Evolutionary conservation across 73 alveolate genomes (phyloP).

Genomic region (Effrenium voratum): DNA sequence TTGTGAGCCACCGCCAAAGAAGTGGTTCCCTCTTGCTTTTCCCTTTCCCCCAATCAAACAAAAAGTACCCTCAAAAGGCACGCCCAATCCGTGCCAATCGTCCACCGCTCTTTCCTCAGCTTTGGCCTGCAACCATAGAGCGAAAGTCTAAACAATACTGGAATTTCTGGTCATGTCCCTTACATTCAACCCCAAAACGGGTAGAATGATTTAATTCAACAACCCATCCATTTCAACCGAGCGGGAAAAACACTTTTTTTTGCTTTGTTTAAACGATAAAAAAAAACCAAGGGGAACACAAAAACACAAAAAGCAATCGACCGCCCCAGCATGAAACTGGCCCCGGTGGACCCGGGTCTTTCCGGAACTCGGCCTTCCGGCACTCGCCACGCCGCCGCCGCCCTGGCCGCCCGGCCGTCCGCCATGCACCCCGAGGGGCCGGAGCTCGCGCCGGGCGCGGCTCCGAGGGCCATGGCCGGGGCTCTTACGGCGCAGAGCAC

Average conservation of each 20-base stretch:
- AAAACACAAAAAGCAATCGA: neutral
- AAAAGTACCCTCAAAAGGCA: no score
- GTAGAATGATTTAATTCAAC: neutral
- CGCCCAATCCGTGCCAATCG: no score
- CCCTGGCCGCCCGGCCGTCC: slow-evolving; percentile 40
- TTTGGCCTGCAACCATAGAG: no score
- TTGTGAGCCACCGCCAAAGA: no score
- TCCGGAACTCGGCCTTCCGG: neutral
- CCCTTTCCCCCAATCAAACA: no score
- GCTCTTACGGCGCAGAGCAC: neutral
- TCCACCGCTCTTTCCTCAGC: no score
- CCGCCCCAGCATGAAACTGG: neutral
- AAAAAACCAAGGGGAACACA: neutral
- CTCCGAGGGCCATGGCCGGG: slow-evolving; percentile 6
- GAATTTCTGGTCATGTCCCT: no score
- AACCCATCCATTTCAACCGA: neutral
- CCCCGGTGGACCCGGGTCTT: neutral
- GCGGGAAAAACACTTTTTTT: neutral
- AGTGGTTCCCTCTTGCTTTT: no score
- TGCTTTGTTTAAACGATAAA: neutral
- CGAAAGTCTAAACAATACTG: no score
- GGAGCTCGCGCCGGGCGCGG: no score
- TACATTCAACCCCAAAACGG: no score
- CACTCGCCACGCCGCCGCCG: neutral
- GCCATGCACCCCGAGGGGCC: slow-evolving; percentile 52